Conservation (phyloP, 2,329 filamentous ascomycete species). For the Cordyceps cateniannulata region DNA sequence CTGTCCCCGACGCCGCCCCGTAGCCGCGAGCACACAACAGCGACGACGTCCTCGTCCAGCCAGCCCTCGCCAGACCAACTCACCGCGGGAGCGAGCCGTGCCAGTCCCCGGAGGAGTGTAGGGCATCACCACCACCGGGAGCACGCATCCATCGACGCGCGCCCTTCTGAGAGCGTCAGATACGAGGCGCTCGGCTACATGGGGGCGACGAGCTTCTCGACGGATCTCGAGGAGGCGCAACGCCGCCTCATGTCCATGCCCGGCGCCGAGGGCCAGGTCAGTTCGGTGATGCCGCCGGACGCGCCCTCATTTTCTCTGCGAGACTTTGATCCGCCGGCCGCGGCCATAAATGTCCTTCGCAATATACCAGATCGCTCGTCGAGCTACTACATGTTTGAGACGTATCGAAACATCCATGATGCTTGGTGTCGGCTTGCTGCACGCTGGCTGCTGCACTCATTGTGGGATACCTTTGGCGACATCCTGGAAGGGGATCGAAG, state of each 20-base stretch:
- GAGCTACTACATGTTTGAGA: constrained; percentile 13
- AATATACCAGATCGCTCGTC: constrained; percentile 12
- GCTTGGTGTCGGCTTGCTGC: constrained; percentile 16
- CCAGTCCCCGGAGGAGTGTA: background rate
- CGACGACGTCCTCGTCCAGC: background rate
- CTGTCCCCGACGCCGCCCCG: background rate
- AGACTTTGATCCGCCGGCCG: background rate
- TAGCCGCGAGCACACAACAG: background rate
- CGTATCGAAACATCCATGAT: constrained; percentile 16
- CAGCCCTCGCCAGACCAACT: background rate
- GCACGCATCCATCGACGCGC: background rate
- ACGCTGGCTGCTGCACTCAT: constrained; percentile 10
- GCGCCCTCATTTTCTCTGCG: background rate
- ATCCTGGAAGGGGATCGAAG: constrained; percentile 16
- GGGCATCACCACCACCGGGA: background rate
- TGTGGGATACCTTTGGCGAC: constrained; percentile 17
- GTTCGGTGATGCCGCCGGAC: background rate
- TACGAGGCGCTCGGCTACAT: constrained; percentile 26
- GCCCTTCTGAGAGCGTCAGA: background rate
- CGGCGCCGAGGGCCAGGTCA: background rate
- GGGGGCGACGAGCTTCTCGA: constrained; percentile 30
- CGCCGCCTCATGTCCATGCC: constrained; percentile 13
- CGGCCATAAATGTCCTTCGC: constrained; percentile 8
- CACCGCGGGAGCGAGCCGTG: background rate
- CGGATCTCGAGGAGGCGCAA: constrained; percentile 10